Conservation (phyloP, 176 grass and related monocot genomes). For the Rhipidocladum racemiflorum region DNA sequence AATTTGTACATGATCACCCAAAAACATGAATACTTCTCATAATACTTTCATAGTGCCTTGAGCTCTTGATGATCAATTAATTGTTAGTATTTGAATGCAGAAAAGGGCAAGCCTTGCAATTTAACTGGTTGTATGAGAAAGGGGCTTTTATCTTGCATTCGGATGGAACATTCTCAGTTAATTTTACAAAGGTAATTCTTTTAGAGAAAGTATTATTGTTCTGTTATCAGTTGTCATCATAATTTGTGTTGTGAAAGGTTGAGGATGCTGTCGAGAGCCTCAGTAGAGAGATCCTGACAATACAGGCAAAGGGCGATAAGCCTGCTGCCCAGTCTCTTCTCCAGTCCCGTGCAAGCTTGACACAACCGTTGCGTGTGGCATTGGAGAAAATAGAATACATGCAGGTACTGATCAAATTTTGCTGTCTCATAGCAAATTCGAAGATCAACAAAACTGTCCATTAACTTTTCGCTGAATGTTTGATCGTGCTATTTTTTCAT, state of each 20-base stretch:
- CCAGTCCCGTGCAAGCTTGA: slow-evolving; percentile 66
- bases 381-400: slow-evolving; percentile 82
- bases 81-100: slow-evolving; percentile 32
- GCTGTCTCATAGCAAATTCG: background rate
- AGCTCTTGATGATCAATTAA: background rate
- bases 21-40: background rate
- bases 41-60: background rate
- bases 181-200: slow-evolving; percentile 72
- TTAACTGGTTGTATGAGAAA: slow-evolving; percentile 96
- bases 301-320: slow-evolving; percentile 89
- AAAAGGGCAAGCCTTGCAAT: slow-evolving; percentile 88
- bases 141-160: slow-evolving; percentile 79
- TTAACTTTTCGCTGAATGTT: background rate
- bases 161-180: slow-evolving; percentile 79
- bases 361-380: slow-evolving; percentile 58
- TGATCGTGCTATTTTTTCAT: too few relatives aligned
- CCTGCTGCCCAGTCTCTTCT: slow-evolving; percentile 60
- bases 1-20: background rate
- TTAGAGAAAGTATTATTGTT: background rate
- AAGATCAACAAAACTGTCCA: too few relatives aligned
- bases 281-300: slow-evolving; percentile 82
- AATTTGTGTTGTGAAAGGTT: slow-evolving; percentile 51
- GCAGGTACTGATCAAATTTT: slow-evolving; percentile 45
- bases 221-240: background rate
- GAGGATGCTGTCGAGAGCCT: slow-evolving; percentile 88